Evolutionary conservation across 208 protist genomes (phyloP), one percentile per base, ranked within the genome.

Genomic region (Crithidia bombi): DNA sequence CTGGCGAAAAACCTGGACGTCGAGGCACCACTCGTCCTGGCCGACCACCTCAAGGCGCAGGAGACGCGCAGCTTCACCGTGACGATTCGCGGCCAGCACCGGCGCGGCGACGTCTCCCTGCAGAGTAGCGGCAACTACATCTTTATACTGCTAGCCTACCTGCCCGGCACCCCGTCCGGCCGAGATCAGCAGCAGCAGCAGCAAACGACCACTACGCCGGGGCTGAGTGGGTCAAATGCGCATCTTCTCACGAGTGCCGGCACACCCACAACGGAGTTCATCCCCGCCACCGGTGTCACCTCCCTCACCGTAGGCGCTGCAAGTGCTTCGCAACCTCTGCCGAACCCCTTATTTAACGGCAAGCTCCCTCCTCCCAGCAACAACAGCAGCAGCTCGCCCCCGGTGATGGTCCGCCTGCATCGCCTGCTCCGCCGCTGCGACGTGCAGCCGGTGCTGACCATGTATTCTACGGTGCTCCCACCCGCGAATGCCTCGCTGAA

Each of bases 401-500:
- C 58, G 23, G 65, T 36, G 5, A 63, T 66, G 41, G 73, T 93
- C 7, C 77, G 85, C 26, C 69, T 95, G 15, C 90, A 95, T 64
- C 87, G 90, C n/a, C 68, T 92, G 56, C 66, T 91, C 23, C 85
- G 90, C 33, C 78, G 78, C 38, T 65, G 89, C 36, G 73, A 82
- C n/a, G 90, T 95, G 49, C 81, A 78, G 51, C 85, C 87, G 26
- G 51, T 85, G 41, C 39, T 95, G 39, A 52, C 75, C 12, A 72
- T 93, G 65, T 83, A 84, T 62, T 85, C 83, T 3, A 91, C 79
- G 36, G 82, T 92, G 19, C 58, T 95, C 32, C 81, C 87, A 32
- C 87, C 90, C 11, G 54, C 71, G 2, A 89, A 87, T 63, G 63
- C 73, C 0, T 81, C 75, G 0, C 43, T 89, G 58, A 76, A 69